These are phyloP conservation scores for Trichoderma atrobrunneum DNA, from an alignment of 2,329 filamentous ascomycete genomes.

Conservation along the genomic window DNA sequence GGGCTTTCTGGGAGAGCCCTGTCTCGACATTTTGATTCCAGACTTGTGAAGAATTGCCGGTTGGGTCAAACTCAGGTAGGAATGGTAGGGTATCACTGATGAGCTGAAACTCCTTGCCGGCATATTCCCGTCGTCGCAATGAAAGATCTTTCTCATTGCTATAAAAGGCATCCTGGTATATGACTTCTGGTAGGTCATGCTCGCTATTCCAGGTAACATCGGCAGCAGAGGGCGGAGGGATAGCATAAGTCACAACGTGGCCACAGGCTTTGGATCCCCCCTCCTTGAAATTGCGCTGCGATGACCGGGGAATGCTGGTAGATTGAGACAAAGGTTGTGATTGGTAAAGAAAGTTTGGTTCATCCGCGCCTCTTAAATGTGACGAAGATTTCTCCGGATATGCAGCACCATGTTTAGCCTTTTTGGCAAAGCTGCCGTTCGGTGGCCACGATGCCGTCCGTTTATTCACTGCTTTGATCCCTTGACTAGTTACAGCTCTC, in stretches of 20 bases:
- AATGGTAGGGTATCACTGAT: slow-evolving; percentile 73
- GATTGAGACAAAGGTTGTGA: neutral
- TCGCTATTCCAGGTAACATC: slow-evolving; percentile 28
- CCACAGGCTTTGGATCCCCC: neutral
- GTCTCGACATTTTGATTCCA: neutral
- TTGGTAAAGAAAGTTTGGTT: neutral
- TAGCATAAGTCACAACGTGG: slow-evolving; percentile 27
- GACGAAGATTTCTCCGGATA: neutral
- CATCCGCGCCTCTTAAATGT: neutral
- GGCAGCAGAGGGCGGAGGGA: slow-evolving; percentile 28
- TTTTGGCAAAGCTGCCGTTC: neutral
- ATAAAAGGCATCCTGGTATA: slow-evolving; percentile 86
- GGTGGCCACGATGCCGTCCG: neutral
- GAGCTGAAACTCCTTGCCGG: slow-evolving; percentile 78
- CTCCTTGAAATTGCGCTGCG: neutral
- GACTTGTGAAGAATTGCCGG: slow-evolving; percentile 35
- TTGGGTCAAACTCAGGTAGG: slow-evolving; percentile 73
- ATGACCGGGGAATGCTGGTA: neutral
- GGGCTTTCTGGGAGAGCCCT: slow-evolving; percentile 44
- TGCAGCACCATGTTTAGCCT: neutral
- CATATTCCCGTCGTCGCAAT: slow-evolving; percentile 74
- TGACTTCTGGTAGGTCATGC: slow-evolving; percentile 54
- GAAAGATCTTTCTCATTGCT: slow-evolving; percentile 82
- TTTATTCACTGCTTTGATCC: neutral
- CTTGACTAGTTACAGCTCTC: neutral